Percentiles rank a stretch among this genome's conserved stretches.
These are phyloP conservation scores for Malbranchea zuffiana DNA, from an alignment of 2,329 filamentous ascomycete genomes.

Conservation along the genomic window DNA sequence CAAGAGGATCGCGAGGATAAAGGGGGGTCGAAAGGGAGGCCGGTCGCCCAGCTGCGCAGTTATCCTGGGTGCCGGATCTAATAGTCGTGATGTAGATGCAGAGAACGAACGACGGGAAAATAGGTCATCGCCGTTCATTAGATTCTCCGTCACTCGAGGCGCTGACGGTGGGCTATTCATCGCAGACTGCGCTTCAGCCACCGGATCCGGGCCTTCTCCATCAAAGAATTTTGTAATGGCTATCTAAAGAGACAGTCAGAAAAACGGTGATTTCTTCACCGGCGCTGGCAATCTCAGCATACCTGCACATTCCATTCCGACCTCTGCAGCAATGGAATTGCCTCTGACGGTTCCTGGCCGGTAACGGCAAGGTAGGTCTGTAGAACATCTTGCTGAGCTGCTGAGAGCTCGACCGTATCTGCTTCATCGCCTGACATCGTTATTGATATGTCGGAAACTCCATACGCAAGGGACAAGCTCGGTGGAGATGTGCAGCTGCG, in stretches of 20 bases:
- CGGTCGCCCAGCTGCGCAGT: slow-evolving; percentile 62
- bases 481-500: no score
- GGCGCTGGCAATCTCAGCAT: neutral
- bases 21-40: slow-evolving; percentile 57
- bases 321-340: slow-evolving; percentile 65
- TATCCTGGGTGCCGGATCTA: slow-evolving; percentile 69
- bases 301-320: slow-evolving; percentile 97
- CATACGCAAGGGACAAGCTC: slow-evolving; percentile 3
- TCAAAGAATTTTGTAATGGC: slow-evolving; percentile 97
- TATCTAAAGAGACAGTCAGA: slow-evolving; percentile 47
- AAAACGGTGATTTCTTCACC: neutral
- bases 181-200: slow-evolving; percentile 62
- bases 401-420: slow-evolving; percentile 56
- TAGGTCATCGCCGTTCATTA: slow-evolving; percentile 51
- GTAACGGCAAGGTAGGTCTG: slow-evolving; percentile 85
- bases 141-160: slow-evolving; percentile 58
- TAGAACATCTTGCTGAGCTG: slow-evolving; percentile 69
- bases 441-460: slow-evolving; percentile 6
- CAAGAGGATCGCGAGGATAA: slow-evolving; percentile 67
- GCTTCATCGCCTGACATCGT: slow-evolving; percentile 36
- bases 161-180: slow-evolving; percentile 50
- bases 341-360: slow-evolving; percentile 64
- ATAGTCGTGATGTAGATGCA: slow-evolving; percentile 24
- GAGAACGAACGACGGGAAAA: slow-evolving; percentile 36
- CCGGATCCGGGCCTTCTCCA: slow-evolving; percentile 72